Base-by-base conservation (phyloP, 164 flowering plant genomes). In the Aristolochia californica region DNA sequence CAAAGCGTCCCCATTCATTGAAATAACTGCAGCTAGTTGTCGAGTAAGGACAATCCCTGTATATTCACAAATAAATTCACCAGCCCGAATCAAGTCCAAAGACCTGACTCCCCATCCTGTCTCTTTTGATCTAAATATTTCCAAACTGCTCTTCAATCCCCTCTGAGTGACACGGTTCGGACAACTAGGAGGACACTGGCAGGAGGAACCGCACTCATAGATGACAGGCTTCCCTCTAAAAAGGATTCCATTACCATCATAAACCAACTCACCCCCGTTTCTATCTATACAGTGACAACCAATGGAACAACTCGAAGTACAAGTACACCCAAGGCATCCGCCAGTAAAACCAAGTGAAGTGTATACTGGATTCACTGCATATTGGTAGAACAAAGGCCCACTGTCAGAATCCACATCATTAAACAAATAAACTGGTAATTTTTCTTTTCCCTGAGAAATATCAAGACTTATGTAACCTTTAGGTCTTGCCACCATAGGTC, bases 91-190 rank as follows among this genome's bases (percentile, higher is more conserved):
- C 72, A 78, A 52, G 55, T 84, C 89, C 76, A 88, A 61, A 21
- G 95, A 75, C 72, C 97, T 74, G 47, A 86, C 89, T 17, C 86
- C 91, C 97, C 97, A 88, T 9, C 86, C 83, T 0, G 87, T 77
- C 74, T 81, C 95, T 68, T 67, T 74, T 2, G 89, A 83, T 62
- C 95, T 71, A 67, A 84, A 88, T 47, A 88, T 78, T 66, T 88
- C 97, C 67, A 88, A 69, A 2, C 73, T 74, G 55, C 68, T 48
- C 59, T 62, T 80, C 63, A 80, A 44, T 21, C 97, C 97, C 21
- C 64, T 77, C 55, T 86, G 97, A 38, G 72, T 72, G 34, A 84
- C 89, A 30, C 97, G 83, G 49, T 86, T 88, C 28, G 68, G 67
- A 60, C 97, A 88, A 56, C 20, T 66, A 3, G 80, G 81, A 8